phyloP scores from a whole-genome alignment of 495 filamentous ascomycete species.

The Hypomontagnella submonticulosa region DNA sequence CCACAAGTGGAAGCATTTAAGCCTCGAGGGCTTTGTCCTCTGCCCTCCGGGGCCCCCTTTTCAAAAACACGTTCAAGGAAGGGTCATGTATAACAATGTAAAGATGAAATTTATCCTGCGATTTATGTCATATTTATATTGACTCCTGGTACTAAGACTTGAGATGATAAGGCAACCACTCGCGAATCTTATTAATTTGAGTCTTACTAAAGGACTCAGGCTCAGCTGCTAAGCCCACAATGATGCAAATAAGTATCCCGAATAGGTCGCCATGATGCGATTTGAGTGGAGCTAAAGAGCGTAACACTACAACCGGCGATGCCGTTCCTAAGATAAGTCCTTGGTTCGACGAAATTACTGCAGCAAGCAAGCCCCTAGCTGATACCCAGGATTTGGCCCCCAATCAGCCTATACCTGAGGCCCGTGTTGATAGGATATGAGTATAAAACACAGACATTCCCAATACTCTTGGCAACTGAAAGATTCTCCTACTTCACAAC shows the following conservation, averaged over 20 bases:
- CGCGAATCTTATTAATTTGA: background rate
- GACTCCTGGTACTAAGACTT: too few species aligned
- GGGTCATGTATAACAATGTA: too few species aligned
- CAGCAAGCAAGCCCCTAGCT: background rate
- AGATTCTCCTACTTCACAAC: too few species aligned
- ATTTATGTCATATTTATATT: too few species aligned
- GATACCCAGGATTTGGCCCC: conserved; percentile 4
- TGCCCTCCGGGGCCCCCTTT: too few species aligned
- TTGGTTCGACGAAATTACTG: background rate
- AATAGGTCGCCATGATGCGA: conserved; percentile 9
- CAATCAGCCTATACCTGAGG: background rate
- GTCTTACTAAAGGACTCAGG: background rate
- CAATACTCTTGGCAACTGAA: background rate
- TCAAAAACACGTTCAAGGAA: too few species aligned
- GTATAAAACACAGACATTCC: background rate
- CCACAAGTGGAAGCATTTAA: conserved; percentile 13
- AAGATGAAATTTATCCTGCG: too few species aligned
- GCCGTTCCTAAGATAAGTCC: too few species aligned
- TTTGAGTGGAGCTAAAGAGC: background rate
- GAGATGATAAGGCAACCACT: background rate
- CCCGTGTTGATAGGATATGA: background rate
- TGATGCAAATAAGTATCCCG: background rate
- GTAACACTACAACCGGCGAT: background rate
- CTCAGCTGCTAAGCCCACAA: conserved; percentile 10
- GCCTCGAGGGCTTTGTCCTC: background rate